Conservation (phyloP, 164 flowering plant species). For the Brasenia schreberi region DNA sequence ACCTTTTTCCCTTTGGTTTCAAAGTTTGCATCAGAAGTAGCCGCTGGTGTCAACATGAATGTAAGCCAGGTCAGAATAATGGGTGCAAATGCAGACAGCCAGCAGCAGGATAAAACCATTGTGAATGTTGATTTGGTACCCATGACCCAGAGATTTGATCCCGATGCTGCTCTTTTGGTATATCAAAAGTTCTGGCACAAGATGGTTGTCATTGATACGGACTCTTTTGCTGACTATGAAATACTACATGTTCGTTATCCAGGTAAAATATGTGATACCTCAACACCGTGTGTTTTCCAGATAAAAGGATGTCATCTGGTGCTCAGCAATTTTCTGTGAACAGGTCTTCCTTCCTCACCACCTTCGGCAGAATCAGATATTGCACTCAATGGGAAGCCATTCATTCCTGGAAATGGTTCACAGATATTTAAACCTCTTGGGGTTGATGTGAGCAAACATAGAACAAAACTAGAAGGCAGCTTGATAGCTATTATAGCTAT, state of each 20-base stretch:
- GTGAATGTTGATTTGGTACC: conserved; percentile 63
- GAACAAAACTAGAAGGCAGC: conserved; percentile 34
- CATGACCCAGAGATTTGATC: conserved; percentile 44
- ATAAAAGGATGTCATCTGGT: not conserved
- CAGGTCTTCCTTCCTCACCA: conserved; percentile 69
- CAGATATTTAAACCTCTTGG: conserved; percentile 60
- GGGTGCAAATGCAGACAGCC: conserved; percentile 63
- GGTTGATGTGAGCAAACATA: conserved; percentile 46
- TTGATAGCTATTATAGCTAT: conserved; percentile 51
- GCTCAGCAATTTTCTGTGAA: not conserved
- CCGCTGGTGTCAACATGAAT: conserved; percentile 58
- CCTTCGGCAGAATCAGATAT: conserved; percentile 34
- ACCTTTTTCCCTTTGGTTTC: conserved; percentile 78
- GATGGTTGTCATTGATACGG: conserved; percentile 29
- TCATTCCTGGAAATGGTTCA: conserved; percentile 32
- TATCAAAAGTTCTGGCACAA: conserved; percentile 55
- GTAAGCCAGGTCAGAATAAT: conserved; percentile 67
- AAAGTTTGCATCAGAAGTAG: conserved; percentile 55
- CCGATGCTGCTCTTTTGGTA: conserved; percentile 42
- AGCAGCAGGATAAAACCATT: conserved; percentile 50
- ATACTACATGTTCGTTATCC: conserved; percentile 60
- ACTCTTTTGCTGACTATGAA: conserved; percentile 57
- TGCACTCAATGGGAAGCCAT: conserved; percentile 36
- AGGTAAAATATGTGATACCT: conserved; percentile 20
- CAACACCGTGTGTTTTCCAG: not conserved